Percentiles rank a stretch among this genome's conserved stretches.
These are phyloP conservation scores for Pestalotiopsis sp. DNA, from an alignment of 2,329 filamentous ascomycete genomes.

Conservation along the genomic window DNA sequence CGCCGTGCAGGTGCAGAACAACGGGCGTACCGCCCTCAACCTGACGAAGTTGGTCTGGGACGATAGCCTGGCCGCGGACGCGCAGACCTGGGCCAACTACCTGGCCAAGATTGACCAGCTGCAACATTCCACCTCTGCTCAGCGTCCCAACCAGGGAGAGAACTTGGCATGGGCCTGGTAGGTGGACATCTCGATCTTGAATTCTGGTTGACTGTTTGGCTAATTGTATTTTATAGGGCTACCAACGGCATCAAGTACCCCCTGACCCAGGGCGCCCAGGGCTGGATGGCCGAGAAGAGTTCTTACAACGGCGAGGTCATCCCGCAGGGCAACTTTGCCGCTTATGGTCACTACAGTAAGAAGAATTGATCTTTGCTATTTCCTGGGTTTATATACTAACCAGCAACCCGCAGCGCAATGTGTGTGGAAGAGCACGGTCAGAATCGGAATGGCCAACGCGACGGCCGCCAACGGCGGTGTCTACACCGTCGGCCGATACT, in stretches of 20 bases:
- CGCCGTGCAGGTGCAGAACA: neutral
- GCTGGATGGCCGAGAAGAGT: constrained; percentile 16
- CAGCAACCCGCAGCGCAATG: constrained; percentile 22
- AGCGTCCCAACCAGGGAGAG: constrained; percentile 16
- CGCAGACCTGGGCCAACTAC: constrained; percentile 6
- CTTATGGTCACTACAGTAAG: constrained; percentile 16
- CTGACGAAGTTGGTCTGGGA: neutral
- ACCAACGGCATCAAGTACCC: neutral
- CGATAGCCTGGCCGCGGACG: neutral
- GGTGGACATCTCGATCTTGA: neutral
- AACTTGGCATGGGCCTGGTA: constrained; percentile 13
- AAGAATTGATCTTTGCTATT: too few species aligned
- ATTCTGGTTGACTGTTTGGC: neutral
- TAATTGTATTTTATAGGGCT: neutral
- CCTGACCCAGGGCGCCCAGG: constrained; percentile 9
- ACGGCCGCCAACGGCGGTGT: constrained; percentile 27
- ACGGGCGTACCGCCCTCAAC: neutral
- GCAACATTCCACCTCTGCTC: neutral
- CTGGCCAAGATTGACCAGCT: constrained; percentile 3
- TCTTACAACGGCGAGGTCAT: constrained; percentile 12
- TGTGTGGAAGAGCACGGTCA: constrained; percentile 34
- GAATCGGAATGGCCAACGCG: constrained; percentile 33
- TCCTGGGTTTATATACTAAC: neutral
- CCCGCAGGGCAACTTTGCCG: constrained; percentile 13
- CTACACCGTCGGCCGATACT: constrained; percentile 37